phyloP scores from a whole-genome alignment of 306 rosid species.

The Herpetospermum pedunculosum region DNA sequence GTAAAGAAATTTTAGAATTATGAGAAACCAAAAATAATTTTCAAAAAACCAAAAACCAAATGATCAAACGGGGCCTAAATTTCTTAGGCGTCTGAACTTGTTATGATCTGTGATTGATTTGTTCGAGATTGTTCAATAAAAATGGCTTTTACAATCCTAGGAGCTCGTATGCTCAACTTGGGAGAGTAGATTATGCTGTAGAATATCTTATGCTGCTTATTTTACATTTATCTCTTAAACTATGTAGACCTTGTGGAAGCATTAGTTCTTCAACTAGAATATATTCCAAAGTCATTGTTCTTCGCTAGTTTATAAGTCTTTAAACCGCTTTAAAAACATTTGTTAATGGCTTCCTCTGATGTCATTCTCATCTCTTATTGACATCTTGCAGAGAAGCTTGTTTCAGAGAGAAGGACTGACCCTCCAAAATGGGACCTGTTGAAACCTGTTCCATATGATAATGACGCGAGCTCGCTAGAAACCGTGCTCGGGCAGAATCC shows the following conservation, averaged over 20 bases:
- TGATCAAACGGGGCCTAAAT: too few species aligned
- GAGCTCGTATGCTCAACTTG: neutral
- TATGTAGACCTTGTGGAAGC: neutral
- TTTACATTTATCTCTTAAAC: neutral
- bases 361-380: neutral
- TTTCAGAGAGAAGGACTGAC: conserved; percentile 31
- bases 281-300: neutral
- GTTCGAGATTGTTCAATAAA: neutral
- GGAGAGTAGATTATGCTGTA: neutral
- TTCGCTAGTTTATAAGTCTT: neutral
- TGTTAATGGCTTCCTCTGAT: neutral
- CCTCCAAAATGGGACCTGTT: conserved; percentile 59
- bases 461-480: conserved; percentile 50
- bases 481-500: conserved; percentile 49
- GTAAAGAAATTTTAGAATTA: too few species aligned
- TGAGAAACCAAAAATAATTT: too few species aligned
- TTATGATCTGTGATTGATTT: neutral
- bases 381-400: conserved; percentile 52
- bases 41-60: too few species aligned
- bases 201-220: neutral
- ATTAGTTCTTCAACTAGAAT: too few species aligned
- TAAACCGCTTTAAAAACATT: neutral
- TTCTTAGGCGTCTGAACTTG: neutral
- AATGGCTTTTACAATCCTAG: neutral
- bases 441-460: conserved; percentile 51